These are phyloP conservation scores for Xylariales sp. DNA, from an alignment of 2,329 filamentous ascomycete species.

Conservation along the genomic window DNA sequence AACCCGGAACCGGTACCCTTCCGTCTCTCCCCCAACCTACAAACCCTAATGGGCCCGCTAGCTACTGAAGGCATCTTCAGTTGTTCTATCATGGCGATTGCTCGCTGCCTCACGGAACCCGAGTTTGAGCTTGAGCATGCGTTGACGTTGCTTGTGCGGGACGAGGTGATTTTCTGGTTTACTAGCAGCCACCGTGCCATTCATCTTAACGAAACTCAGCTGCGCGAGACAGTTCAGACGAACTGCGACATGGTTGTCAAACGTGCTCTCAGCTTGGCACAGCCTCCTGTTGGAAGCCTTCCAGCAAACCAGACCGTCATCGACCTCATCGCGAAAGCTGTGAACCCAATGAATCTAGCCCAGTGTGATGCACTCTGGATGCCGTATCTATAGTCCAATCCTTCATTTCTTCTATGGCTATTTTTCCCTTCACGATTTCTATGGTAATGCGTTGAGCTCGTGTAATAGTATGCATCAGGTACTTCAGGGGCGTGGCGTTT, in stretches of 20 bases:
- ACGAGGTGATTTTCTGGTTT: constrained; percentile 99
- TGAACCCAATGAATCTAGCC: constrained; percentile 89
- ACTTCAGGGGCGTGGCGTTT: constrained; percentile 20
- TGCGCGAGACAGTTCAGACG: constrained; percentile 81
- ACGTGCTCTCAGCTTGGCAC: constrained; percentile 85
- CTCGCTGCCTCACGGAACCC: constrained; percentile 90
- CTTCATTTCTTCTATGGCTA: constrained; percentile 7
- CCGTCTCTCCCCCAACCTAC: constrained; percentile 94
- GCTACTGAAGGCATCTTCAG: constrained; percentile 96
- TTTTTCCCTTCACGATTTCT: constrained; percentile 3
- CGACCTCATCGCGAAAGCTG: constrained; percentile 90
- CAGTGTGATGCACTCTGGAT: constrained; percentile 96
- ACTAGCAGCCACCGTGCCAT: constrained; percentile 77
- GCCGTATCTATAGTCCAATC: constrained; percentile 79
- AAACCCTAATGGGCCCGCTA: constrained; percentile 94
- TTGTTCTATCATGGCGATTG: constrained; percentile 96
- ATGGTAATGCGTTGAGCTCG: background rate
- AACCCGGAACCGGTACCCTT: constrained; percentile 97
- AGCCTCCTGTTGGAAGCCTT: constrained; percentile 80
- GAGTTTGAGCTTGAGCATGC: constrained; percentile 93
- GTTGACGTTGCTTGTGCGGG: constrained; percentile 91
- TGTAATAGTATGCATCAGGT: constrained; percentile 10
- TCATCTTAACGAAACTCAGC: constrained; percentile 71
- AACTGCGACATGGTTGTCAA: constrained; percentile 95
- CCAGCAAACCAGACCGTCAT: constrained; percentile 98